Evolutionary conservation across 2,329 filamentous ascomycete species (phyloP).

Genomic region (Gremmenia infestans): DNA sequence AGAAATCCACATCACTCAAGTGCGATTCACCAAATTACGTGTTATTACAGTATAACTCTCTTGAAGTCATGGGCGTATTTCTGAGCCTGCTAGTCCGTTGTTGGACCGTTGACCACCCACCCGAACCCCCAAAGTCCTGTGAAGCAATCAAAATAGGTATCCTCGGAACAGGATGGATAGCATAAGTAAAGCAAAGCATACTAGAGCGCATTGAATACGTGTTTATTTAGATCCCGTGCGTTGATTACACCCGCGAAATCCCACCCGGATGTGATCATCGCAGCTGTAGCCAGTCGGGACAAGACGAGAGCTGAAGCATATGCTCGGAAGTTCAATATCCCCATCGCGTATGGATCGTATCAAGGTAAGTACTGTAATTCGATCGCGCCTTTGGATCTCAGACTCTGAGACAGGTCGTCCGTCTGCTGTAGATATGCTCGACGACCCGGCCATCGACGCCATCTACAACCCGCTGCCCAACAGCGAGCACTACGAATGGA

Average conservation of each 20-base stretch:
- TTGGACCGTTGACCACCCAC: constrained; percentile 11
- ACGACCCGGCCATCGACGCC: constrained; percentile 40
- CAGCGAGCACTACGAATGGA: constrained; percentile 42
- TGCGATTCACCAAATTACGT: too few relatives aligned
- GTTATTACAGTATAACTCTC: too few relatives aligned
- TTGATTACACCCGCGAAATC: constrained; percentile 45
- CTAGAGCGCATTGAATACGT: not conserved
- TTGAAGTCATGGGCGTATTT: not conserved
- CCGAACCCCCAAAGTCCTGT: constrained; percentile 11
- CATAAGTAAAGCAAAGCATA: constrained; percentile 17
- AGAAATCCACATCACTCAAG: too few relatives aligned
- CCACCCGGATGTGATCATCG: constrained; percentile 49
- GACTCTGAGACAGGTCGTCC: not conserved
- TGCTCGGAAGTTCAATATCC: constrained; percentile 48
- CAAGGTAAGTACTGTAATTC: constrained; percentile 34
- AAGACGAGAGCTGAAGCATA: constrained; percentile 41
- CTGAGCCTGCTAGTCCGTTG: not conserved
- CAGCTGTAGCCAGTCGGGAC: constrained; percentile 49
- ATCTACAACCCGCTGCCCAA: constrained; percentile 48
- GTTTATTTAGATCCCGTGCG: constrained; percentile 32
- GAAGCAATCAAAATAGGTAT: constrained; percentile 32
- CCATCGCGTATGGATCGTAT: constrained; percentile 44
- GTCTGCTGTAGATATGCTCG: constrained; percentile 30
- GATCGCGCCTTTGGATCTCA: not conserved
- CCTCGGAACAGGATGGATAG: constrained; percentile 33